Conservation (phyloP, 2,329 filamentous ascomycete species). For the Penicillium sp. region DNA sequence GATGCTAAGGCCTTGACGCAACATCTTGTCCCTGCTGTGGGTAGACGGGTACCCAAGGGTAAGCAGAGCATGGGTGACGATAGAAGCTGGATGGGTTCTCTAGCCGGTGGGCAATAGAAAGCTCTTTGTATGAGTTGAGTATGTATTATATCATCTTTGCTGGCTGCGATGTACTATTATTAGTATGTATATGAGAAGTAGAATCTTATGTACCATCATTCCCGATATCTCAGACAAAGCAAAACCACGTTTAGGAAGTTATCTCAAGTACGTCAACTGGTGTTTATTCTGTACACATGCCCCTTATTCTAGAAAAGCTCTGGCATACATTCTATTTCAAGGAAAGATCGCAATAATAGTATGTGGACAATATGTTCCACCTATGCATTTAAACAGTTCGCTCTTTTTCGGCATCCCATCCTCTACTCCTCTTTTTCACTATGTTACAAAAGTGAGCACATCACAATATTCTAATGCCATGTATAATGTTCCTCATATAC, state of each 20-base stretch:
- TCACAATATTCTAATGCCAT: neutral
- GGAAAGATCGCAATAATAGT: too few species aligned
- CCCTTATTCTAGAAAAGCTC: too few species aligned
- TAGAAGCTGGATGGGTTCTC: conserved; percentile 37
- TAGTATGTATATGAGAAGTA: neutral
- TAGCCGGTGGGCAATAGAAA: conserved; percentile 23
- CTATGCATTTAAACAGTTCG: neutral
- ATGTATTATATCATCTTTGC: conserved; percentile 53
- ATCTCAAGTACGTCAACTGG: too few species aligned
- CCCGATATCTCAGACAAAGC: neutral
- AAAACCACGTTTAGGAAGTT: too few species aligned
- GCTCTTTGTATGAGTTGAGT: neutral
- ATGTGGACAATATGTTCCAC: neutral
- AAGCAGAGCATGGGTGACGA: conserved; percentile 22
- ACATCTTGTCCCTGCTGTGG: conserved; percentile 15
- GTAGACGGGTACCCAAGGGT: conserved; percentile 19
- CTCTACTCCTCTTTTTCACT: neutral
- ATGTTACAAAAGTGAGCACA: neutral
- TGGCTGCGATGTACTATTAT: neutral
- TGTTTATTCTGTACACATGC: too few species aligned
- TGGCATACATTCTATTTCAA: too few species aligned
- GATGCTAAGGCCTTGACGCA: conserved; percentile 39
- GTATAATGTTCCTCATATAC: neutral
- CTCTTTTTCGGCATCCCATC: neutral
- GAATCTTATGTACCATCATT: neutral